Evolutionary conservation across 352 stramenopile genomes (phyloP).

Genomic region (Globisporangium viniferum): DNA sequence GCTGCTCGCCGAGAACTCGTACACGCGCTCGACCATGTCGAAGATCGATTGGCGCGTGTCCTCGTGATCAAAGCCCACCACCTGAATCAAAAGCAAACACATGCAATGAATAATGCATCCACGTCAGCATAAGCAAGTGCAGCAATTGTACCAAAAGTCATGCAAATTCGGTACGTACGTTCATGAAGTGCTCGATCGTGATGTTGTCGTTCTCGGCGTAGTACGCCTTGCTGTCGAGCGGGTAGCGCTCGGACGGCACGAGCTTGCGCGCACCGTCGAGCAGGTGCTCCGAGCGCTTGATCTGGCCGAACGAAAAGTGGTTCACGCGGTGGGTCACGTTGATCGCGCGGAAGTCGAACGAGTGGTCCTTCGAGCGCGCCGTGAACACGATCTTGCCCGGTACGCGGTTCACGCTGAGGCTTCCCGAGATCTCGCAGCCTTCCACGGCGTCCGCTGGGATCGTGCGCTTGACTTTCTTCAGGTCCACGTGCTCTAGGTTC

Average conservation of each 20-base stretch:
- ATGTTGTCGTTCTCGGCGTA: slow-evolving; percentile 62
- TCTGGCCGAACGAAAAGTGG: slow-evolving; percentile 86
- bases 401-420: slow-evolving; percentile 76
- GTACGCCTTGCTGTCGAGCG: slow-evolving; percentile 56
- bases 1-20: slow-evolving; percentile 76
- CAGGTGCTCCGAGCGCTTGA: slow-evolving; percentile 58
- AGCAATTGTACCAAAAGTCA: slow-evolving; percentile 6
- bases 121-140: background rate
- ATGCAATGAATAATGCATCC: background rate
- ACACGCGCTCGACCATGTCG: slow-evolving; percentile 49
- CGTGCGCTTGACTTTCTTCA: slow-evolving; percentile 44
- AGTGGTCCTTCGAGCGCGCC: slow-evolving; percentile 62
- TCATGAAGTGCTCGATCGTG: slow-evolving; percentile 80
- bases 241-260: slow-evolving; percentile 60
- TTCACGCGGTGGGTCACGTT: slow-evolving; percentile 72
- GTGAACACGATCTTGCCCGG: slow-evolving; percentile 69
- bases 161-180: slow-evolving; percentile 50
- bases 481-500: slow-evolving; percentile 43
- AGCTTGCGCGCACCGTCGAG: slow-evolving; percentile 37
- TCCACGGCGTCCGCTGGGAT: slow-evolving; percentile 39
- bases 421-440: slow-evolving; percentile 77
- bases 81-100: slow-evolving; percentile 25
- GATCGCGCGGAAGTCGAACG: slow-evolving; percentile 55
- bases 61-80: slow-evolving; percentile 75
- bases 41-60: slow-evolving; percentile 49